These are phyloP conservation scores for Picochlorum sp. DNA, from an alignment of 139 green algal genomes.

Conservation along the genomic window DNA sequence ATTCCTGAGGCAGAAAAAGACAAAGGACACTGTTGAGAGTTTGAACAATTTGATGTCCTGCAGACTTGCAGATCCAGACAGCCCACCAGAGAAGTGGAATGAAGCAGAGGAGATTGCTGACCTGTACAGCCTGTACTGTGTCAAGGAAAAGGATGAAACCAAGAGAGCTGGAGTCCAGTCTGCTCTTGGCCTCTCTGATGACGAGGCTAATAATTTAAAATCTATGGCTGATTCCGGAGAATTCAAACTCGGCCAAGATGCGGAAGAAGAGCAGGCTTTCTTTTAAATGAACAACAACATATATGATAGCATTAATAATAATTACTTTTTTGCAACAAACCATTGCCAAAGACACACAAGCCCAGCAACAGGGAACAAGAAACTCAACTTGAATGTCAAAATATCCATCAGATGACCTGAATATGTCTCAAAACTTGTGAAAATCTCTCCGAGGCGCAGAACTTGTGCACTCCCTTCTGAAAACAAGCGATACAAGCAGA, in stretches of 20 bases:
- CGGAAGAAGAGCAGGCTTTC: constrained; percentile 30
- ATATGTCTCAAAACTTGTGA: neutral
- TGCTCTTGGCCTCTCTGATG: constrained; percentile 50
- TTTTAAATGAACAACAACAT: constrained; percentile 27
- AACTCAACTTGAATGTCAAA: neutral
- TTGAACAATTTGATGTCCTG: constrained; percentile 59
- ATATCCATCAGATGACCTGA: constrained; percentile 1
- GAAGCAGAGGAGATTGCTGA: constrained; percentile 71
- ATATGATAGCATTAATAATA: constrained; percentile 1
- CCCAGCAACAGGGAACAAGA: neutral
- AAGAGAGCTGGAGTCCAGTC: constrained; percentile 40
- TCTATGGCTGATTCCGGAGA: constrained; percentile 18
- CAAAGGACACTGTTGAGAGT: constrained; percentile 34
- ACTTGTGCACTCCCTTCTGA: neutral
- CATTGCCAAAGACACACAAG: neutral
- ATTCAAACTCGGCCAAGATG: constrained; percentile 37
- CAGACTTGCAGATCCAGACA: constrained; percentile 45
- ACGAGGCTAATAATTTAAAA: constrained; percentile 31
- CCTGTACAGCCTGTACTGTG: constrained; percentile 61
- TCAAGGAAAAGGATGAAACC: constrained; percentile 33
- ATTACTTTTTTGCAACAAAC: constrained; percentile 2
- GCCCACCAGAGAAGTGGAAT: constrained; percentile 48
- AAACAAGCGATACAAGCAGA: neutral
- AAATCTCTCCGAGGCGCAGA: neutral
- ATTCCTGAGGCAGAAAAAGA: constrained; percentile 64